Evolutionary conservation across 495 filamentous ascomycete genomes (phyloP).

Genomic region (Lindgomyces ingoldianus): DNA sequence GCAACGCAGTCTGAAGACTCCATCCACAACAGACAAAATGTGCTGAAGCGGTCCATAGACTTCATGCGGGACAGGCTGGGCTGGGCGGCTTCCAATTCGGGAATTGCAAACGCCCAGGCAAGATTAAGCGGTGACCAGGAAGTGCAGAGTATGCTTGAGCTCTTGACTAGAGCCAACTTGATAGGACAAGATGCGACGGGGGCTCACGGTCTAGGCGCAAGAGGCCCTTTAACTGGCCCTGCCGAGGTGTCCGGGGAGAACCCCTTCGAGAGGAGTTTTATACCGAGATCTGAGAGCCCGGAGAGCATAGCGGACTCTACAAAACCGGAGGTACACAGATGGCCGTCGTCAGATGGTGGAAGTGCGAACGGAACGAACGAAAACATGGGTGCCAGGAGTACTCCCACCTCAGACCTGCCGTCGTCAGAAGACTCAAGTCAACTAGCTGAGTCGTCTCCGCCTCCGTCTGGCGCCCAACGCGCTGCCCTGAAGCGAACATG

Average conservation of each 20-base stretch:
- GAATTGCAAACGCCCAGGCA: constrained; percentile 77
- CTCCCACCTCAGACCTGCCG: constrained; percentile 10
- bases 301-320: constrained; percentile 48
- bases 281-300: constrained; percentile 52
- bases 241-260: constrained; percentile 68
- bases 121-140: constrained; percentile 80
- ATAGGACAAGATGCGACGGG: constrained; percentile 57
- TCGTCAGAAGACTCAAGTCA: constrained; percentile 18
- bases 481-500: constrained; percentile 82
- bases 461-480: constrained; percentile 52
- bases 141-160: constrained; percentile 85
- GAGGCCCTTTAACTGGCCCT: constrained; percentile 75
- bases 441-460: constrained; percentile 11
- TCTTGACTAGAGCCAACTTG: constrained; percentile 76
- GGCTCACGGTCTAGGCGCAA: constrained; percentile 46
- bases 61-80: constrained; percentile 95
- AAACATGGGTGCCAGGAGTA: constrained; percentile 7
- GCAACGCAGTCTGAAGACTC: constrained; percentile 92
- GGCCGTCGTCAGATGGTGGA: not conserved
- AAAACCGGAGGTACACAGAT: constrained; percentile 40
- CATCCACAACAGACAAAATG: constrained; percentile 86
- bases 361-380: not conserved
- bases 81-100: constrained; percentile 67
- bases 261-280: constrained; percentile 77
- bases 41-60: constrained; percentile 90